Evolutionary conservation across 2,329 filamentous ascomycete species (phyloP).

Genomic region (Huntiella abstrusa): DNA sequence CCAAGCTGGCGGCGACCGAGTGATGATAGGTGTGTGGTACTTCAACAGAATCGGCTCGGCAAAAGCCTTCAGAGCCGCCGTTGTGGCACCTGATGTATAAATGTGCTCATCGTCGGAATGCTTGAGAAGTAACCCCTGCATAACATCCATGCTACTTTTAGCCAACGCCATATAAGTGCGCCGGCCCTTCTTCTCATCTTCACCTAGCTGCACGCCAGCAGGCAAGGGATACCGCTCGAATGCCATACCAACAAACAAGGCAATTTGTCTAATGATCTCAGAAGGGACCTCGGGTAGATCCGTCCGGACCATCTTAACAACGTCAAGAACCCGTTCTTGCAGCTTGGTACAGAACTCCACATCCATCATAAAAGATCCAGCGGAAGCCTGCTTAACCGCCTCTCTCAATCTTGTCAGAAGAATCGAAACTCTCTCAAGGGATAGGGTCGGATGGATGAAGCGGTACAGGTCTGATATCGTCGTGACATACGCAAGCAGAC

Average conservation of each 20-base stretch:
- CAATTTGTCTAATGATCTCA: conserved; percentile 48
- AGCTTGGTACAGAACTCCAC: conserved; percentile 54
- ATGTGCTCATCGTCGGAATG: conserved; percentile 47
- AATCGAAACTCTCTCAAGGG: conserved; percentile 40
- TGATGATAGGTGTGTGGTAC: conserved; percentile 56
- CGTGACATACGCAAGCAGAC: conserved; percentile 67
- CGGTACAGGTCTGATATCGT: conserved; percentile 61
- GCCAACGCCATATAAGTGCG: conserved; percentile 82
- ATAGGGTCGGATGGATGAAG: conserved; percentile 47
- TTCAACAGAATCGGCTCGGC: conserved; percentile 56
- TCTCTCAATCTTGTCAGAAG: conserved; percentile 54
- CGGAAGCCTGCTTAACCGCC: conserved; percentile 51
- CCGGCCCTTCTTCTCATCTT: conserved; percentile 24
- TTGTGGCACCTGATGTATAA: conserved; percentile 48
- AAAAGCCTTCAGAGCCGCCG: conserved; percentile 46
- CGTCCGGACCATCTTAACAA: conserved; percentile 47
- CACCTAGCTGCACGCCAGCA: not conserved
- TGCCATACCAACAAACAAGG: conserved; percentile 53
- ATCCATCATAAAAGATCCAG: conserved; percentile 50
- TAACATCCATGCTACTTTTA: conserved; percentile 56
- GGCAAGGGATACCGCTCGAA: conserved; percentile 23
- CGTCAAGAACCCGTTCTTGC: conserved; percentile 50
- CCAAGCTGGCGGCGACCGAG: conserved; percentile 59
- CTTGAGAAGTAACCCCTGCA: conserved; percentile 39
- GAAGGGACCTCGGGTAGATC: conserved; percentile 46